Evolutionary conservation across 257 asterid genomes (phyloP), one percentile per base, ranked within the genome.

Genomic region (Fraxinus quadrangulata): DNA sequence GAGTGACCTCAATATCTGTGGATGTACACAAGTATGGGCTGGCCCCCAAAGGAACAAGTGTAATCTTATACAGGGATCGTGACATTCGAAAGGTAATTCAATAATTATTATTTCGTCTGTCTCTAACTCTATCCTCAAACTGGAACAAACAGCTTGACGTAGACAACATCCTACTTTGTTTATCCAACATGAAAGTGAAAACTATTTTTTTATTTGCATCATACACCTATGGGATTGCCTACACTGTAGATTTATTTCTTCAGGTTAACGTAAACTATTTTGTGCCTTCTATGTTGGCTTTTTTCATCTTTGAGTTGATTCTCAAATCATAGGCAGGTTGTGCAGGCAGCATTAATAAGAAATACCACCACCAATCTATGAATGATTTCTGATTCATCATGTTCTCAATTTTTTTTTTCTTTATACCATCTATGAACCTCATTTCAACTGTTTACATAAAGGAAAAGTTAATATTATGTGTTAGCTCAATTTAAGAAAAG

Each of bases 21-120:
- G 99, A 96, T 85, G 99, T 96, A 42, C 99, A 96, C 89, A 96
- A 96, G 85, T 96, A 96, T 84, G 99, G 99, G 37, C 86, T 96
- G 90, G 99, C 98, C 77, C 99, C 99, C 54, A 96, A 96, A 86
- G 99, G 99, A 88, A 96, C 99, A 61, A 96, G 99, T 77, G 90
- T 93, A 77, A 95, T 96, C 75, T 86, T 96, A 45, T 96, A 96
- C 86, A 85, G 91, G 85, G 81, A 96, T 81, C 99, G 81, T 77
- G 92, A 88, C 65, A 83, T 93, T 81, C 89, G 99, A 31, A 96
- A 96, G 98, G 98, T 93, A 87, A 80, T 78, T 63, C 37, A 71
- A 47, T 31, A 39, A 16, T 19, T 67, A 17, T 51, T 16, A 14
- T 5, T 49, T 49, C 7, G 7, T 3, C 23, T 16, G 7, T 70